phyloP scores from a whole-genome alignment of 805 yeast genomes.

The Metschnikowia noctiluminum region DNA sequence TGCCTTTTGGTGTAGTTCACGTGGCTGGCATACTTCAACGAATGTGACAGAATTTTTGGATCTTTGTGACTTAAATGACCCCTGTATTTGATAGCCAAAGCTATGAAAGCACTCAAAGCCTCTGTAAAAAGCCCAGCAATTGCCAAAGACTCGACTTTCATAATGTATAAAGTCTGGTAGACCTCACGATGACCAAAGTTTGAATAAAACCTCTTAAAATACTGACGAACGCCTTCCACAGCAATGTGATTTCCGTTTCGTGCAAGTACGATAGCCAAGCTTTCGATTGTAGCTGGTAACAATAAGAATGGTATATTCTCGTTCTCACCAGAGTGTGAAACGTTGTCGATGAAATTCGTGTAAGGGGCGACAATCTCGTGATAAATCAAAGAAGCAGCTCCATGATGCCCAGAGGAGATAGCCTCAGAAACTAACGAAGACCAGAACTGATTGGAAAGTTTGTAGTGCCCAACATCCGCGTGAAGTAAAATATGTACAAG shows the following conservation, averaged over 20 bases:
- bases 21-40: conserved; percentile 11
- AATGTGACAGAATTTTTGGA: conserved; percentile 7
- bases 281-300: conserved; percentile 23
- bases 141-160: conserved; percentile 32
- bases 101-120: conserved; percentile 25
- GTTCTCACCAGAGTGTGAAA: conserved; percentile 10
- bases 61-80: conserved; percentile 17
- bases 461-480: conserved; percentile 11
- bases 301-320: conserved; percentile 32
- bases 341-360: conserved; percentile 2
- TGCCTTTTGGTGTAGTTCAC: conserved; percentile 13
- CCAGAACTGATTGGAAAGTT: conserved; percentile 35
- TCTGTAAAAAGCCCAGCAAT: conserved; percentile 17
- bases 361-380: conserved; percentile 34
- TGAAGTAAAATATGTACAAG: conserved; percentile 26
- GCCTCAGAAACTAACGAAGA: conserved; percentile 25
- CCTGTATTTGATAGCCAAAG: conserved; percentile 17
- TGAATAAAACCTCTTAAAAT: conserved; percentile 39
- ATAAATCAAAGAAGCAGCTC: conserved; percentile 33
- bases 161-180: conserved; percentile 26
- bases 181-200: conserved; percentile 26
- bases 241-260: conserved; percentile 24
- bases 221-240: conserved; percentile 29
- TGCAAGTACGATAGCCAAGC: conserved; percentile 28
- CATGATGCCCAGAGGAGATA: conserved; percentile 22